These are phyloP conservation scores for Aspergillus chevalieri DNA, from an alignment of 2,329 filamentous ascomycete genomes.

Conservation along the genomic window DNA sequence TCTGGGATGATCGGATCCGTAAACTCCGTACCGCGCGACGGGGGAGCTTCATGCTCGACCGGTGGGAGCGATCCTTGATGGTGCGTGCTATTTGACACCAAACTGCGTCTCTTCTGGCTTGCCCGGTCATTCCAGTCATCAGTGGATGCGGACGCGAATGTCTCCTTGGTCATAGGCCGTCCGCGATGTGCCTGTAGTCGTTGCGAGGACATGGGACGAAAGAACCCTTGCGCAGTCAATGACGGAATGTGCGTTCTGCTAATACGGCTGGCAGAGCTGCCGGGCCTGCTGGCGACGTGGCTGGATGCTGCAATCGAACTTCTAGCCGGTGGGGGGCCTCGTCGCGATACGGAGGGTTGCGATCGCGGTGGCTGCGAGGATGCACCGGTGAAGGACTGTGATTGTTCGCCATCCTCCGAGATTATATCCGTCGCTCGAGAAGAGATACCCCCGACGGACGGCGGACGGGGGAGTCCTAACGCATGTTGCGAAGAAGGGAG, in stretches of 20 bases:
- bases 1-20: constrained; percentile 69
- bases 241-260: constrained; percentile 86
- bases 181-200: constrained; percentile 83
- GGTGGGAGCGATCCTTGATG: constrained; percentile 30
- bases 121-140: constrained; percentile 42
- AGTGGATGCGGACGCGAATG: constrained; percentile 22
- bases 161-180: constrained; percentile 37
- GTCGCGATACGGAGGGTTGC: constrained; percentile 53
- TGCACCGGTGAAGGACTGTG: constrained; percentile 33
- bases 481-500: constrained; percentile 34
- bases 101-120: constrained; percentile 52
- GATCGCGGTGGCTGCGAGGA: constrained; percentile 51
- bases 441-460: constrained; percentile 50
- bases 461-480: constrained; percentile 48
- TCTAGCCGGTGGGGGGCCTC: constrained; percentile 40
- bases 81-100: constrained; percentile 49
- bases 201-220: constrained; percentile 93
- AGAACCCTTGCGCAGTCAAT: constrained; percentile 84
- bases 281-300: constrained; percentile 46
- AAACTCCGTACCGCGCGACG: constrained; percentile 74
- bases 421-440: constrained; percentile 63
- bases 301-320: constrained; percentile 38
- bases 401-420: constrained; percentile 47
- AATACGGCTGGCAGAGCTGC: constrained; percentile 57
- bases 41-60: constrained; percentile 50